These are phyloP conservation scores for Lycium ferocissimum DNA, from an alignment of 257 asterid species.

Conservation along the genomic window DNA sequence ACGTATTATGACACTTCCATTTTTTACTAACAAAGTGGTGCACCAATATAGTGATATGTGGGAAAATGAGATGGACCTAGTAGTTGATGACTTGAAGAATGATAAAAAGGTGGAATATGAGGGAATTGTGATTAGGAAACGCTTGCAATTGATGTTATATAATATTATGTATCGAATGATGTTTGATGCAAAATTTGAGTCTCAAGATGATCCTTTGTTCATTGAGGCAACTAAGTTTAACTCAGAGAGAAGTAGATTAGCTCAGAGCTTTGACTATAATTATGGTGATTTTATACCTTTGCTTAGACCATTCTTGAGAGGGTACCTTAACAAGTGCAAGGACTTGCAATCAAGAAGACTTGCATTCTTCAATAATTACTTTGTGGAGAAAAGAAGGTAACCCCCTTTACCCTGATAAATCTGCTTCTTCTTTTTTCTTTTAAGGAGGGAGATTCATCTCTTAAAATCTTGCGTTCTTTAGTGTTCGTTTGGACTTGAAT, in stretches of 20 bases:
- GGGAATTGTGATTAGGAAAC: constrained; percentile 73
- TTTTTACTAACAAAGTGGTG: constrained; percentile 89
- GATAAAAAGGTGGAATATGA: constrained; percentile 66
- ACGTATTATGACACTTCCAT: constrained; percentile 89
- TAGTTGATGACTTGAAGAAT: constrained; percentile 81
- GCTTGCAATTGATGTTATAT: constrained; percentile 93
- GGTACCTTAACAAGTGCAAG: constrained; percentile 78
- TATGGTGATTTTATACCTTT: constrained; percentile 94
- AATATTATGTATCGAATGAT: constrained; percentile 84
- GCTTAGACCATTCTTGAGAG: constrained; percentile 87
- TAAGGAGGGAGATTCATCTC: neutral
- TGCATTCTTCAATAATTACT: constrained; percentile 79
- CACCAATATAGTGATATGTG: constrained; percentile 77
- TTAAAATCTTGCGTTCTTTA: neutral
- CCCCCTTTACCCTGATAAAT: neutral
- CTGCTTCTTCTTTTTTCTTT: neutral
- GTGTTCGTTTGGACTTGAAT: neutral
- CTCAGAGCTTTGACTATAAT: constrained; percentile 94
- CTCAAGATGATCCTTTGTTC: constrained; percentile 80
- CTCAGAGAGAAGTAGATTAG: constrained; percentile 90
- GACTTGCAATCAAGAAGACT: constrained; percentile 75
- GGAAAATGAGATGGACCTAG: constrained; percentile 81
- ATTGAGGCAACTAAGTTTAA: constrained; percentile 77
- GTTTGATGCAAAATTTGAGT: constrained; percentile 87
- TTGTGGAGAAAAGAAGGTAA: constrained; percentile 86